phyloP scores from a whole-genome alignment of 495 filamentous ascomycete genomes.

The Lasiosphaeris hirsuta region DNA sequence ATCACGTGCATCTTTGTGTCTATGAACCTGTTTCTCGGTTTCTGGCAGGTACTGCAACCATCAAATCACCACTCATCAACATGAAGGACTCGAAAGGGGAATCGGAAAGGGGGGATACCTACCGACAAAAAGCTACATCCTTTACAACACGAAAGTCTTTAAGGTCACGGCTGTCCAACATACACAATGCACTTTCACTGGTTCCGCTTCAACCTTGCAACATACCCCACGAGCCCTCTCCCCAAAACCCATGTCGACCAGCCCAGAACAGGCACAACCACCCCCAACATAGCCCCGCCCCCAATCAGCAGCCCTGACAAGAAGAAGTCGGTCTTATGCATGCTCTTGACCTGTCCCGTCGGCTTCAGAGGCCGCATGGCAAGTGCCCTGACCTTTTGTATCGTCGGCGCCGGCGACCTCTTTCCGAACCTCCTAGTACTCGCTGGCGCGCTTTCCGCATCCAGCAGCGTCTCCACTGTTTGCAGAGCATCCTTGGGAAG shows the following conservation, averaged over 20 bases:
- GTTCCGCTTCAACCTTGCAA: background rate
- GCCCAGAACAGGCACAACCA: slow-evolving; percentile 8
- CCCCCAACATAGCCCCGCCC: slow-evolving; percentile 12
- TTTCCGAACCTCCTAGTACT: too few relatives aligned
- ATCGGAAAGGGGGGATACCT: too few relatives aligned
- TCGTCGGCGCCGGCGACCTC: background rate
- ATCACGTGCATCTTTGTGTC: too few relatives aligned
- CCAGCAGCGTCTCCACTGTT: background rate
- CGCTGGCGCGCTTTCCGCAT: background rate
- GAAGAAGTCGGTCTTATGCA: slow-evolving; percentile 48
- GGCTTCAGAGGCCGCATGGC: slow-evolving; percentile 31
- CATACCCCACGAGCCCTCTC: slow-evolving; percentile 6
- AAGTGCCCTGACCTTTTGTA: slow-evolving; percentile 4
- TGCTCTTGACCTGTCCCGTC: slow-evolving; percentile 33
- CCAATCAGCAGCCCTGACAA: slow-evolving; percentile 50
- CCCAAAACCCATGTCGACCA: slow-evolving; percentile 11
- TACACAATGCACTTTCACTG: background rate
- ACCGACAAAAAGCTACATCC: too few relatives aligned
- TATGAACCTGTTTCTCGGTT: too few relatives aligned
- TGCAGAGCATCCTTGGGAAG: background rate
- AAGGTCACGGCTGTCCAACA: background rate
- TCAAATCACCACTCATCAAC: too few relatives aligned
- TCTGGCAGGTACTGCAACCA: too few relatives aligned
- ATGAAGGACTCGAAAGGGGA: too few relatives aligned
- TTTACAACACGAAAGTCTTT: background rate